Evolutionary conservation across 768 basidiomycete species (phyloP).

Genomic region (Flagelloscypha sp.): DNA sequence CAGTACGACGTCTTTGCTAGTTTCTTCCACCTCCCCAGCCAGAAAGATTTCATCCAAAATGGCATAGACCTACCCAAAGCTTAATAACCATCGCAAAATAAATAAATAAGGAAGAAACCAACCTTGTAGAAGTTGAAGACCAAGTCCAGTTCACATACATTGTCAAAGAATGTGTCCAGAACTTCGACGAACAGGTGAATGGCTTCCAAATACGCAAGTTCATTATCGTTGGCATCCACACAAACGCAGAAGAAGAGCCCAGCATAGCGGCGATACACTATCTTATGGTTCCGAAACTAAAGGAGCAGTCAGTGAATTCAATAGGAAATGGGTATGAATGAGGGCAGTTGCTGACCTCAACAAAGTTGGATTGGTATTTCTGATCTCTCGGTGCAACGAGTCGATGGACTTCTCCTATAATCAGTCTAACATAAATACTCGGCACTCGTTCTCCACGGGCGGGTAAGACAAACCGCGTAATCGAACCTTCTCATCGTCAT

Average conservation of each 20-base stretch:
- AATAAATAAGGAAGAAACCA: constrained; percentile 5
- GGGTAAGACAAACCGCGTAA: constrained; percentile 1
- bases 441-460: constrained; percentile 2
- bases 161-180: constrained; percentile 96
- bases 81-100: not conserved
- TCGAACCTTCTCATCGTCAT: constrained; percentile 94
- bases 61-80: constrained; percentile 71
- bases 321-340: constrained; percentile 6
- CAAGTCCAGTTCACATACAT: constrained; percentile 95
- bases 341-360: constrained; percentile 59
- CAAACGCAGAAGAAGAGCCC: constrained; percentile 98
- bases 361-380: constrained; percentile 98
- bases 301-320: constrained; percentile 3
- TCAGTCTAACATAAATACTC: constrained; percentile 51
- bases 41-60: constrained; percentile 98
- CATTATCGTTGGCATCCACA: constrained; percentile 97
- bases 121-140: constrained; percentile 99
- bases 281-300: constrained; percentile 96
- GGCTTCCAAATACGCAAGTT: constrained; percentile 92
- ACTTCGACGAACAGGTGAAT: constrained; percentile 99
- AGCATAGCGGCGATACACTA: constrained; percentile 94
- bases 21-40: constrained; percentile 97
- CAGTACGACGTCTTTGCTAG: constrained; percentile 92
- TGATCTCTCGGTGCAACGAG: constrained; percentile 94
- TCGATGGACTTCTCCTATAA: constrained; percentile 95